A percentile compares a stretch with the other conserved stretches of the same genome.
phyloP scores from a whole-genome alignment of 495 filamentous ascomycete genomes.

The Penicillium dipodomyicola region DNA sequence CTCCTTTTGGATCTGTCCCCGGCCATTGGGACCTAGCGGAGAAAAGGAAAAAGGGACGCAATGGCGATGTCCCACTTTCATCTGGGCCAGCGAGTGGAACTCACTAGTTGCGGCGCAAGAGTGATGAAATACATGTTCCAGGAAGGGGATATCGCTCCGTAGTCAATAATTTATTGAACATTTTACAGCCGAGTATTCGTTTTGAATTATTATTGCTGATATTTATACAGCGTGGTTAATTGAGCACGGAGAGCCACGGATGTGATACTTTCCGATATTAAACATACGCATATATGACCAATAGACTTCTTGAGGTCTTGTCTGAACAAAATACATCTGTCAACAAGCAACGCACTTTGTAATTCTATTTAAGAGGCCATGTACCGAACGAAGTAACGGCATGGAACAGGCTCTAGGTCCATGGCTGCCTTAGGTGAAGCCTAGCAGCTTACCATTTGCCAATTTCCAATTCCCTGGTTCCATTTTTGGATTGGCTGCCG shows the following conservation, averaged over 20 bases:
- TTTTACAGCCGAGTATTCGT: neutral
- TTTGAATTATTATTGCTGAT: neutral
- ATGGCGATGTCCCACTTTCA: constrained; percentile 85
- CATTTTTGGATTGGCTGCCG: neutral
- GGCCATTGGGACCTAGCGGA: constrained; percentile 79
- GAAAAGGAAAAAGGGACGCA: constrained; percentile 76
- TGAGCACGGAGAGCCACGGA: neutral
- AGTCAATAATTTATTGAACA: neutral
- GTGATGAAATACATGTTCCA: neutral
- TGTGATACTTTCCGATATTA: neutral
- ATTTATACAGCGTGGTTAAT: neutral
- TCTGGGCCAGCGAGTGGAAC: constrained; percentile 88
- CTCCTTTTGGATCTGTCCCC: constrained; percentile 81
- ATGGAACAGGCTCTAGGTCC: neutral
- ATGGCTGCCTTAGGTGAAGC: neutral
- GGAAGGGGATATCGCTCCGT: neutral
- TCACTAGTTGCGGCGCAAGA: constrained; percentile 18
- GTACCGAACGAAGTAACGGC: neutral
- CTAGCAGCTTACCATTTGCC: neutral
- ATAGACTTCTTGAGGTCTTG: neutral
- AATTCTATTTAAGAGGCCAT: neutral
- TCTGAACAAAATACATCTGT: neutral
- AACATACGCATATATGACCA: neutral
- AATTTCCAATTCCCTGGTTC: neutral
- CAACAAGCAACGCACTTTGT: neutral